Evolutionary conservation across 2,329 filamentous ascomycete species (phyloP), one percentile per base, ranked within the genome.

Genomic region (Aspergillus caelatus): DNA sequence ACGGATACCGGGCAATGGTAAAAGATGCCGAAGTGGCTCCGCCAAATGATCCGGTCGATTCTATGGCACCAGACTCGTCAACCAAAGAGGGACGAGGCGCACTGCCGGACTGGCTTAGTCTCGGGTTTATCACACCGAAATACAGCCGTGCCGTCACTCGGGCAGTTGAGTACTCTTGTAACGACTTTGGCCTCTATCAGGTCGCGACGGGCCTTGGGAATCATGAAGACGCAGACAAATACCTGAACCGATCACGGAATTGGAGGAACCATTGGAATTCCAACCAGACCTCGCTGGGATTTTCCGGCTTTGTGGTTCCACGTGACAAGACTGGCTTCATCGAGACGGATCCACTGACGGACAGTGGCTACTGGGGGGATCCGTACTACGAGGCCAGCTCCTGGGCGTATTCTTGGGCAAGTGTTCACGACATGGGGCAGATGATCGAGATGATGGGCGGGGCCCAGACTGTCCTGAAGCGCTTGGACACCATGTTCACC

Each of bases 201-300:
- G 86, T 92, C 12, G 90, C 90, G 3, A 75, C 71, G 1, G 88
- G 88, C 0, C 75, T 91, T 2, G 82, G 80, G 1, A 83, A 84
- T 54, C 62, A 70, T 0, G 76, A 77, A 1, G 86, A 89, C 48
- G 84, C 85, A 4, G 65, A 77, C 3, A 88, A 82, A 59, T 92
- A 91, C 67, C 79, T 91, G 30, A 78, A 83, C 53, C 84, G 89
- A 10, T 89, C 88, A 0, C 81, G 84, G 11, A 89, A 91, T 70
- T 92, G 90, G 90, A 83, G 87, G 19, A 91, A 91, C 70, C 89
- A 91, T 67, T 92, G 88, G 89, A 88, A 91, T 72, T 72, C 83
- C 0, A 73, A 85, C 54, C 82, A 86, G 52, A 80, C 79, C 1
- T 86, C 86, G 0, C 80, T 89, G 0, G 85, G 84, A 4, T 90